Evolutionary conservation across 352 stramenopile species (phyloP).

Genomic region (Pythium apleroticum): DNA sequence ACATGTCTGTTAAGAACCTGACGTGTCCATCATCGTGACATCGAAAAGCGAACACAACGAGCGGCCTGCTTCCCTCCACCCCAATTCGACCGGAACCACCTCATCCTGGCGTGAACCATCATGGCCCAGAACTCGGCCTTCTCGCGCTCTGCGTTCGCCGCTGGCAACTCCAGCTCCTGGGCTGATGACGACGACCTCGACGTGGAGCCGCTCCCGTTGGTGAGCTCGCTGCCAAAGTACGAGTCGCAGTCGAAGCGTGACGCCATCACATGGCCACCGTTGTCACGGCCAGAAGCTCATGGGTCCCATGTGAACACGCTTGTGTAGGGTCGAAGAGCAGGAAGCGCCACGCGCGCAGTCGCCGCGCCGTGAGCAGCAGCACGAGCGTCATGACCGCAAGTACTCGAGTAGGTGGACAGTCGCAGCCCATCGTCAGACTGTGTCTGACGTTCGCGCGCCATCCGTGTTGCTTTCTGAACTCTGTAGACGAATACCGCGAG

Average conservation of each 20-base stretch:
- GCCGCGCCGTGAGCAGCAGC: conserved; percentile 15
- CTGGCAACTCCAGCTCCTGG: conserved; percentile 64
- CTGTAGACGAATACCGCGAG: conserved; percentile 29
- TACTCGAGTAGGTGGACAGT: conserved; percentile 14
- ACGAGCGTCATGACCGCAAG: conserved; percentile 30
- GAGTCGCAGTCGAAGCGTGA: conserved; percentile 2
- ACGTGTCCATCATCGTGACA: conserved; percentile 27
- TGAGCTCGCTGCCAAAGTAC: conserved; percentile 40
- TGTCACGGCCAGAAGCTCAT: conserved; percentile 8
- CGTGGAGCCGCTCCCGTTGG: conserved; percentile 41
- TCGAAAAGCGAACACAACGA: conserved; percentile 11
- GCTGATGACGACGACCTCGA: conserved; percentile 80
- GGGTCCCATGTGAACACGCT: not conserved
- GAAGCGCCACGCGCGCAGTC: conserved; percentile 19
- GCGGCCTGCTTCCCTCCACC: conserved; percentile 1
- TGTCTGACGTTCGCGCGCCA: not conserved
- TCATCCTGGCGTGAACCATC: not conserved
- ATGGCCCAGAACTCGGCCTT: conserved; percentile 60
- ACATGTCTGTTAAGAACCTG: conserved; percentile 25
- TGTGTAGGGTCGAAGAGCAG: conserved; percentile 32
- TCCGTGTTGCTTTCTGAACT: not conserved
- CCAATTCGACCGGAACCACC: not conserved
- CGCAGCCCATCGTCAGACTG: not conserved
- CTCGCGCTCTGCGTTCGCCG: conserved; percentile 35
- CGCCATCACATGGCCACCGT: not conserved